Evolutionary conservation across 306 rosid genomes (phyloP).

Genomic region (Hippophae tibetana): DNA sequence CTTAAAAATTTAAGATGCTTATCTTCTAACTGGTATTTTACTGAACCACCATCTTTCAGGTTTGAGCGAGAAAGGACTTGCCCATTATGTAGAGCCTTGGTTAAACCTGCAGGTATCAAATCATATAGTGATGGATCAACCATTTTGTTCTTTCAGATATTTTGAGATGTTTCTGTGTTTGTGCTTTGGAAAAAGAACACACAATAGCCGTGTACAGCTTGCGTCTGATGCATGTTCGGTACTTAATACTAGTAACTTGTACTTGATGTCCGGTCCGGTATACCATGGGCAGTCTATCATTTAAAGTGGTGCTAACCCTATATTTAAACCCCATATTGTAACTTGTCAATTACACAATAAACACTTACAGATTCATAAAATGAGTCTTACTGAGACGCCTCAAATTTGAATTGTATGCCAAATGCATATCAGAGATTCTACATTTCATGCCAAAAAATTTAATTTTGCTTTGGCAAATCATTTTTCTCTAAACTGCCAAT

Average conservation of each 20-base stretch:
- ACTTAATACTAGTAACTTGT: neutral
- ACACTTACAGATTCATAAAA: no score
- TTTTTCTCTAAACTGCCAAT: no score
- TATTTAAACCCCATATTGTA: neutral
- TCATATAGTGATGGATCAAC: constrained; percentile 89
- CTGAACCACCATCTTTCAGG: constrained; percentile 29
- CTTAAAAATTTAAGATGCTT: neutral
- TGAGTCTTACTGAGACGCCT: no score
- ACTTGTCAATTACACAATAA: neutral
- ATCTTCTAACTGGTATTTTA: neutral
- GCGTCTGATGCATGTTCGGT: neutral
- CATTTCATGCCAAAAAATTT: no score
- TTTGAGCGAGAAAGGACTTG: constrained; percentile 91
- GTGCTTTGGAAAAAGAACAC: neutral
- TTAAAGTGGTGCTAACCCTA: neutral
- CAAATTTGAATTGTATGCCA: no score
- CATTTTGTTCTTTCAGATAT: constrained; percentile 70
- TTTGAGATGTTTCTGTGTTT: constrained; percentile 18
- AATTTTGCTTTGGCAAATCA: no score
- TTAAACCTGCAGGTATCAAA: constrained; percentile 73
- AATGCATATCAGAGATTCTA: no score
- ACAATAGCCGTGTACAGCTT: neutral
- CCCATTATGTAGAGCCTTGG: constrained; percentile 88
- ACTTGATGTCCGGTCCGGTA: neutral
- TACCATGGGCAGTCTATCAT: neutral